These are phyloP conservation scores for Hypholoma sublateritium DNA, from an alignment of 768 basidiomycete species.

Conservation along the genomic window DNA sequence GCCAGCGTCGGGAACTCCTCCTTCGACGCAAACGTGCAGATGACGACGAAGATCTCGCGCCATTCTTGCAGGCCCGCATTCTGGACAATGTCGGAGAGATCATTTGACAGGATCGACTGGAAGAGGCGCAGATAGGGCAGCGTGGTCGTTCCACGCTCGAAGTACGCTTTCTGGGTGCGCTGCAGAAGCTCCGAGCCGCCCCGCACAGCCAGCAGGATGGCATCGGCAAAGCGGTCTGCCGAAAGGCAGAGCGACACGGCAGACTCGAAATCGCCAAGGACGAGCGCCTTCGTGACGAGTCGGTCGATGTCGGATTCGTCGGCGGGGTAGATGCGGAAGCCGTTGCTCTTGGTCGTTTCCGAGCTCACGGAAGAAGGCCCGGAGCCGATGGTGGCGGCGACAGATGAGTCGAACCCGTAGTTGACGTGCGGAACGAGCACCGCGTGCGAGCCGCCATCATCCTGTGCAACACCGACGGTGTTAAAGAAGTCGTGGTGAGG, in stretches of 20 bases:
- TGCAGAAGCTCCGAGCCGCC: conserved; percentile 87
- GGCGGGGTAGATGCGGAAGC: conserved; percentile 87
- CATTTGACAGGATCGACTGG: conserved; percentile 91
- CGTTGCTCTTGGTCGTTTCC: conserved; percentile 71
- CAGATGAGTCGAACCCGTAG: conserved; percentile 82
- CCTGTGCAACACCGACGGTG: conserved; percentile 59
- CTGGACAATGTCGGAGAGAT: conserved; percentile 91
- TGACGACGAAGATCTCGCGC: conserved; percentile 94
- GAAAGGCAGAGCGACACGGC: conserved; percentile 92
- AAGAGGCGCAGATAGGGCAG: conserved; percentile 91
- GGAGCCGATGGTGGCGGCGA: conserved; percentile 94
- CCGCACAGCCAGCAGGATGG: conserved; percentile 88
- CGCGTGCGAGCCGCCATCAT: conserved; percentile 34
- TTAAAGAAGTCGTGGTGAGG: conserved; percentile 90
- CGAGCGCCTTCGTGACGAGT: conserved; percentile 88
- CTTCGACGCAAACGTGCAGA: conserved; percentile 88
- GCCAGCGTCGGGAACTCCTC: conserved; percentile 87
- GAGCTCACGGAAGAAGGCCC: conserved; percentile 80
- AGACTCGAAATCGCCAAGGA: conserved; percentile 92
- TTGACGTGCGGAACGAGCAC: conserved; percentile 77
- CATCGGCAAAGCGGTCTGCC: conserved; percentile 89
- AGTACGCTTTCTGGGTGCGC: conserved; percentile 91
- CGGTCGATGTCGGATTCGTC: conserved; percentile 88
- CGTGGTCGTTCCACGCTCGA: conserved; percentile 72
- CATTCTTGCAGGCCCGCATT: conserved; percentile 94